Evolutionary conservation across 345 rosid species (phyloP).

Genomic region (Angophora floribunda): DNA sequence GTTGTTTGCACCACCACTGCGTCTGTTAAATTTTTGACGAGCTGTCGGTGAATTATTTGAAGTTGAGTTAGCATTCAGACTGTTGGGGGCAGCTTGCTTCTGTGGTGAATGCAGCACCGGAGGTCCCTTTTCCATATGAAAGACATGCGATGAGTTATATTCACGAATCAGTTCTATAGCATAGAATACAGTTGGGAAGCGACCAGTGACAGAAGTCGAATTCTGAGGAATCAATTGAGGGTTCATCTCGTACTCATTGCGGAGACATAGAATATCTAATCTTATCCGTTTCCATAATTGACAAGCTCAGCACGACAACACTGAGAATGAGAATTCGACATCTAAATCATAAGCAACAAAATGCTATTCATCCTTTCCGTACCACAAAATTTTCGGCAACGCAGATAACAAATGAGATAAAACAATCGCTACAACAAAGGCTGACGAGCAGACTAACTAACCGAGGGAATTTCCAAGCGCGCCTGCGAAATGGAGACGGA

Average conservation of each 20-base stretch:
- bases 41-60: constrained; percentile 13
- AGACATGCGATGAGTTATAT: not conserved
- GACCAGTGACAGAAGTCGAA: not conserved
- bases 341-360: not conserved
- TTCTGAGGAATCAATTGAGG: not conserved
- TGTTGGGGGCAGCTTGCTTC: constrained; percentile 12
- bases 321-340: not conserved
- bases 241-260: not conserved
- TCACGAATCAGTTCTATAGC: not conserved
- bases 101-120: constrained; percentile 14
- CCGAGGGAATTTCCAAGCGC: not conserved
- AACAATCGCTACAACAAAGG: not conserved
- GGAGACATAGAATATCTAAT: not conserved
- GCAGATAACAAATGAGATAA: not conserved
- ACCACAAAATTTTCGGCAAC: not conserved
- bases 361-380: not conserved
- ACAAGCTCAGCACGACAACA: not conserved
- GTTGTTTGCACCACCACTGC: constrained; percentile 14
- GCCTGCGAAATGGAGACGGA: constrained; percentile 37
- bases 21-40: constrained; percentile 29
- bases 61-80: constrained; percentile 21
- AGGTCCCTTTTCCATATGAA: constrained; percentile 9
- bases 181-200: not conserved
- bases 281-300: not conserved
- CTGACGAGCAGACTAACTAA: not conserved